Base-by-base conservation (phyloP, 2,329 filamentous ascomycete species). In the Penicillium nordicum region DNA sequence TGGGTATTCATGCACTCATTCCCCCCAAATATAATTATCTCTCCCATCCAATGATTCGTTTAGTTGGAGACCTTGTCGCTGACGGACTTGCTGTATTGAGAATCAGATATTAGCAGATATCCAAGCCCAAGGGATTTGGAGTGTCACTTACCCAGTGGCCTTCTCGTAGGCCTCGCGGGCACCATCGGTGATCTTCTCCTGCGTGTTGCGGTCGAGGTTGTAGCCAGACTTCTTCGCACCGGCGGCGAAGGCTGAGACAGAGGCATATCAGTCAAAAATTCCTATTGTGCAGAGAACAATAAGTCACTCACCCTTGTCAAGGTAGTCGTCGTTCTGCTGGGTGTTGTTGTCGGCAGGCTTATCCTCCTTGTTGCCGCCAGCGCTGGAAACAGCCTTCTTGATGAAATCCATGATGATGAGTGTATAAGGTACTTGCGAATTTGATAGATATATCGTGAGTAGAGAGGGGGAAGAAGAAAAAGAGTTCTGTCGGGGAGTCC, bases 161-260 rank as follows among this genome's bases (percentile, higher is more conserved):
- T 53, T 53, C 50, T 53, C 50, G 18, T 21, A 53, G 27, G 43
- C 50, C 11, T 21, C 11, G n/a, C 50, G 50, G 10, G 23, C 50
- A 53, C 41, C 50, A 12, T 53, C 50, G 21, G 50, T 53, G n/a
- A 53, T 48, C 43, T 53, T 53, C 43, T 53, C 50, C 43, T 53
- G 50, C 5, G n/a, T 21, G 14, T 4, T 38, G 23, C 50, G 43
- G 43, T 53, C 50, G 21, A 53, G 1, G 27, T 41, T 53, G 50
- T 41, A 53, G 16, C 50, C 50, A 38, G 50, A 34, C 50, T 53
- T 48, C 41, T 46, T 48, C 10, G 34, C 43, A 16, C 50, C 50
- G 11, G 34, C 34, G 5, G 34, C 50, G 27, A 53, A 53, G 27
- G 42, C 50, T 53, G 16, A 25, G 4, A 6, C 4, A 41, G 27